Evolutionary conservation across 2,329 filamentous ascomycete genomes (phyloP), one percentile per base, ranked within the genome.

Genomic region (Ceratocystis diversiconidia): DNA sequence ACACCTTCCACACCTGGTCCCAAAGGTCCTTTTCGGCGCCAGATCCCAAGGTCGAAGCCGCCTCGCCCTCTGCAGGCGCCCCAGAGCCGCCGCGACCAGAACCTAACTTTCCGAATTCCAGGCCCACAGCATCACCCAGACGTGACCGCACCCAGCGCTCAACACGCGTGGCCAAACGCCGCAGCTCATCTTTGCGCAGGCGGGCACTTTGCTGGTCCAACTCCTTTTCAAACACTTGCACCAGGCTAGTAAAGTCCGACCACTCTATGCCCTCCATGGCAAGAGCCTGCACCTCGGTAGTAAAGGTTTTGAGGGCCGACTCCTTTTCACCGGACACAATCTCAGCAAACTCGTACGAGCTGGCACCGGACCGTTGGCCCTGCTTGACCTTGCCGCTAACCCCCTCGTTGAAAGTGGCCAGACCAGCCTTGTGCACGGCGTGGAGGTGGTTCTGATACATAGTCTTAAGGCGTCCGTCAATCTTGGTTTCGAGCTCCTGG

Each of bases 31-130:
- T 91, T 75, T 97, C 92, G 0, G 82, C 78, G 19, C 50, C 61
- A 28, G 52, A 28, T 6, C 52, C 52, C 22, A 28, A 25, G 30
- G 52, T 57, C 43, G 63, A 48, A 17, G 67, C 48, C 0, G 79
- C 72, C 1, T 87, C 85, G 90, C 87, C 89, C 3, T 81, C 79
- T 71, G 92, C 90, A 0, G 91, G 88, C 0, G 90, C 90, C 64
- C 89, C 90, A 62, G 85, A 84, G 6, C 91, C 92, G 64, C 85
- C 90, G 71, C 92, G 85, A 15, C 92, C 92, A 44, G 90, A 94
- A 3, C 92, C 92, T 61, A 97, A 83, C 73, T 92, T 94, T 78
- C 96, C 97, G 81, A 99, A 97, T 73, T 97, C 92, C 19, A 97
- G 78, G 15, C 92, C 91, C 55, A 97, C 81, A 17, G 89, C 89